phyloP scores from a whole-genome alignment of 306 rosid genomes.

The Astragalus glycyphyllos region DNA sequence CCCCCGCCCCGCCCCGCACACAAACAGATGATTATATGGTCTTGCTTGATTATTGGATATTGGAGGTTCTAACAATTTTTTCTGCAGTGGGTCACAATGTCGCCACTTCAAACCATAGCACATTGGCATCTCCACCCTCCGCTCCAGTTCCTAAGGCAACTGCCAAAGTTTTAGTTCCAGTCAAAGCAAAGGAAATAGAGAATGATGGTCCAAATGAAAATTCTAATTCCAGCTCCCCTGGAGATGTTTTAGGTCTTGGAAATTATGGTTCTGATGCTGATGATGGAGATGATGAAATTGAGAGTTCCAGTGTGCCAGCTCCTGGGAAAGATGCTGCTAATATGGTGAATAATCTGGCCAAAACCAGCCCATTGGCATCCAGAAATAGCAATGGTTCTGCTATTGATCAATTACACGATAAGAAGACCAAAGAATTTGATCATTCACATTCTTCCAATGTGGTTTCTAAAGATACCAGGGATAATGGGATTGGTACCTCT shows the following conservation, averaged over 20 bases:
- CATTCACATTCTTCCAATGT: slow-evolving; percentile 51
- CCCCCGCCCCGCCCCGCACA: neutral
- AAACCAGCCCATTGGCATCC: slow-evolving; percentile 49
- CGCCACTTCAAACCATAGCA: slow-evolving; percentile 60
- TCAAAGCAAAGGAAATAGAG: slow-evolving; percentile 64
- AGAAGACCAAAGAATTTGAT: slow-evolving; percentile 48
- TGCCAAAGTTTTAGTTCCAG: slow-evolving; percentile 71
- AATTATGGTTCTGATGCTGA: slow-evolving; percentile 90
- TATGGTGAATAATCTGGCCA: slow-evolving; percentile 45
- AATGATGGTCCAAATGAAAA: slow-evolving; percentile 57
- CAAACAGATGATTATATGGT: neutral
- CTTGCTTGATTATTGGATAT: slow-evolving; percentile 6
- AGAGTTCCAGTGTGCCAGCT: slow-evolving; percentile 57
- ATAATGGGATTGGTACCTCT: slow-evolving; percentile 46
- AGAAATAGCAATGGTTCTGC: slow-evolving; percentile 50
- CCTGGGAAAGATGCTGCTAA: slow-evolving; percentile 47
- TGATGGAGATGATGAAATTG: slow-evolving; percentile 67
- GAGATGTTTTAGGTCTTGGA: slow-evolving; percentile 94
- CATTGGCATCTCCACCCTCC: slow-evolving; percentile 53
- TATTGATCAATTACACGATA: slow-evolving; percentile 47
- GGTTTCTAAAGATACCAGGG: slow-evolving; percentile 48
- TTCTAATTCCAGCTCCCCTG: slow-evolving; percentile 71
- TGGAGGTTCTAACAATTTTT: slow-evolving; percentile 28
- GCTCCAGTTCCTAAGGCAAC: slow-evolving; percentile 62
- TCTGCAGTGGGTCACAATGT: slow-evolving; percentile 56